Base-by-base conservation (phyloP, 2,329 filamentous ascomycete species). In the Aspergillus novofumigatus region DNA sequence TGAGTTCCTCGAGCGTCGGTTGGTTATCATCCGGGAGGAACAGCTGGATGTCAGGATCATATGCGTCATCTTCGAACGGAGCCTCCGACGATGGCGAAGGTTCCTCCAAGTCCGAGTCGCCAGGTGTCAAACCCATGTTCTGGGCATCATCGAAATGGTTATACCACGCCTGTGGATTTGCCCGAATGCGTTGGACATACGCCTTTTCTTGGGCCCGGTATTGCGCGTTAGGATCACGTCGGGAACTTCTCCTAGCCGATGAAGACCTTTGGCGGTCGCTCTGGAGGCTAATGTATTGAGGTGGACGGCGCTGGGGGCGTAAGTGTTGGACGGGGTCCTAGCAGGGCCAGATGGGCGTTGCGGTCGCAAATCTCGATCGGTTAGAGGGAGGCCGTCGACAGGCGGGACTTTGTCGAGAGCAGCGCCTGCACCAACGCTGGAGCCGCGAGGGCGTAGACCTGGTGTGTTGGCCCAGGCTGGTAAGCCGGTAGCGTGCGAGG, bases 21-120 rank as follows among this genome's bases (percentile, higher is more conserved):
- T 94, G 90, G 63, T 91, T 84, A 64, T 94, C 89, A 67, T 97
- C 92, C 57, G 91, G 90, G 69, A 96, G 92, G 67, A 96, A 96
- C 71, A 97, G 86, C 69, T 96, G 86, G 20, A 91, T 93, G 72
- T 97, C 92, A 65, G 95, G 90, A 69, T 97, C 92, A 73, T 93
- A 93, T 17, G 86, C 82, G 70, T 96, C 92, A 63, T 83, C 83
- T 56, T 97, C 92, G 67, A 88, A 91, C 26, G 90, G 89, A 0
- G 87, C 85, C 64, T 95, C 92, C 0, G 91, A 91, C 0, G 88
- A 89, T 0, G 92, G 92, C 0, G 91, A 96, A 68, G 96, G 92
- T 32, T 94, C 92, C 65, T 97, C 94, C 0, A 89, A 88, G 64
- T 96, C 92, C 6, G 91, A 92, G 62, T 94, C 92, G 59, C 77